A percentile compares a stretch with the other conserved stretches of the same genome.
Conservation (phyloP, 2,329 filamentous ascomycete species). For the Zelopaecilomyces penicillatus region DNA sequence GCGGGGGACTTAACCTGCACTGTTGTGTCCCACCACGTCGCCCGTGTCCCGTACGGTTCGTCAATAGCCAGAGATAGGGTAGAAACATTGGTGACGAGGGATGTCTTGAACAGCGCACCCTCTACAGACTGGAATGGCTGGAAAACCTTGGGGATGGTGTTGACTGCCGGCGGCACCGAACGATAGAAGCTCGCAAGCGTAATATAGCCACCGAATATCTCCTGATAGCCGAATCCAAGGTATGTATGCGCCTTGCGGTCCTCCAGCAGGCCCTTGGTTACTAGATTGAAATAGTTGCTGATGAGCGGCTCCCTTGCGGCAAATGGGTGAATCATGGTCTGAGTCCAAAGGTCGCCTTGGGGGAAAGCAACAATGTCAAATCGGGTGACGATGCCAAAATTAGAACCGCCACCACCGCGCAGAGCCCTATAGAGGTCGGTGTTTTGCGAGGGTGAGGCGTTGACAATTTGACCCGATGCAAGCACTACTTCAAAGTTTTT, state of each 20-base stretch:
- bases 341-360: slow-evolving; percentile 22
- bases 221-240: slow-evolving; percentile 9
- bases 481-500: slow-evolving; percentile 18
- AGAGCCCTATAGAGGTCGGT: slow-evolving; percentile 37
- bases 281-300: slow-evolving; percentile 8
- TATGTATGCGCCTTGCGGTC: slow-evolving; percentile 16
- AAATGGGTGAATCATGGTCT: slow-evolving; percentile 11
- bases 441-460: slow-evolving; percentile 24
- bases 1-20: slow-evolving; percentile 14
- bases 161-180: slow-evolving; percentile 6
- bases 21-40: slow-evolving; percentile 22
- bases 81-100: slow-evolving; percentile 17
- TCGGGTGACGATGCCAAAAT: slow-evolving; percentile 29
- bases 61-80: slow-evolving; percentile 15
- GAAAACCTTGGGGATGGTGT: slow-evolving; percentile 15
- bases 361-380: slow-evolving; percentile 21
- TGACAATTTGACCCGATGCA: slow-evolving; percentile 34
- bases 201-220: slow-evolving; percentile 4
- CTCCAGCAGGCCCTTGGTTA: slow-evolving; percentile 9
- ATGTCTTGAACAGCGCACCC: slow-evolving; percentile 13
- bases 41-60: slow-evolving; percentile 16
- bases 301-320: slow-evolving; percentile 10
- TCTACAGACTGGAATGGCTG: slow-evolving; percentile 14
- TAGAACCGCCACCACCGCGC: slow-evolving; percentile 32
- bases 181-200: slow-evolving; percentile 12